Conservation (phyloP, 441 rosid species). For the Biscutella laevigata region DNA sequence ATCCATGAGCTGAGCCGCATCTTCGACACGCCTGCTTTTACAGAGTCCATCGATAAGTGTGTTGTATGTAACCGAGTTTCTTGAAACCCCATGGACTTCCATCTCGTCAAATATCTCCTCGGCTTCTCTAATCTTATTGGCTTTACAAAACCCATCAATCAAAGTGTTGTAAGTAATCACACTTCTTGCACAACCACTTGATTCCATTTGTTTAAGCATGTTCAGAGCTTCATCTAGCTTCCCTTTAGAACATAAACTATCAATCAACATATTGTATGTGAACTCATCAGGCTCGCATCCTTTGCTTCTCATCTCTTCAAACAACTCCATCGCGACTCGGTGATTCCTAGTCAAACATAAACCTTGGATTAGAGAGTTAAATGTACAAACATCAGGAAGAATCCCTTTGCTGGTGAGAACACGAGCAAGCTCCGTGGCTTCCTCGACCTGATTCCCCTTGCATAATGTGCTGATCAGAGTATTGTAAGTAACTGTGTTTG, state of each 20-base stretch:
- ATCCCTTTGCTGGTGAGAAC: constrained; percentile 68
- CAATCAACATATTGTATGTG: constrained; percentile 74
- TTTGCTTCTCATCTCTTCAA: constrained; percentile 67
- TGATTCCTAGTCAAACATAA: constrained; percentile 56
- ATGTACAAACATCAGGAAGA: constrained; percentile 49
- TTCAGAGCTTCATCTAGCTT: constrained; percentile 53
- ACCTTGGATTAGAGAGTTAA: constrained; percentile 80
- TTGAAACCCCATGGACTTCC: constrained; percentile 82
- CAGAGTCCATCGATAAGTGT: constrained; percentile 85
- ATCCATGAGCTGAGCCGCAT: constrained; percentile 83
- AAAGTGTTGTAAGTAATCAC: constrained; percentile 80
- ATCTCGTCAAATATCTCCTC: constrained; percentile 91
- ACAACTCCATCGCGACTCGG: constrained; percentile 50
- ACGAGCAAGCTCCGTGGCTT: constrained; percentile 62
- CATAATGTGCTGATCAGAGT: constrained; percentile 71
- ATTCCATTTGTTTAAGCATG: constrained; percentile 79
- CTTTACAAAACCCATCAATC: constrained; percentile 86
- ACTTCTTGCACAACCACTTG: constrained; percentile 59
- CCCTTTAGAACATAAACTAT: constrained; percentile 61
- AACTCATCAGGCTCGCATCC: constrained; percentile 82
- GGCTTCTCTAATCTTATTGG: constrained; percentile 56
- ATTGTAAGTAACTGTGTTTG: constrained; percentile 74
- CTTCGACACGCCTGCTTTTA: constrained; percentile 67
- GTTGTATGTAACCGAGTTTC: constrained; percentile 76
- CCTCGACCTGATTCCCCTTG: constrained; percentile 76